Conservation (phyloP, 1,284 basidiomycete genomes). For the Volvariella volvacea region DNA sequence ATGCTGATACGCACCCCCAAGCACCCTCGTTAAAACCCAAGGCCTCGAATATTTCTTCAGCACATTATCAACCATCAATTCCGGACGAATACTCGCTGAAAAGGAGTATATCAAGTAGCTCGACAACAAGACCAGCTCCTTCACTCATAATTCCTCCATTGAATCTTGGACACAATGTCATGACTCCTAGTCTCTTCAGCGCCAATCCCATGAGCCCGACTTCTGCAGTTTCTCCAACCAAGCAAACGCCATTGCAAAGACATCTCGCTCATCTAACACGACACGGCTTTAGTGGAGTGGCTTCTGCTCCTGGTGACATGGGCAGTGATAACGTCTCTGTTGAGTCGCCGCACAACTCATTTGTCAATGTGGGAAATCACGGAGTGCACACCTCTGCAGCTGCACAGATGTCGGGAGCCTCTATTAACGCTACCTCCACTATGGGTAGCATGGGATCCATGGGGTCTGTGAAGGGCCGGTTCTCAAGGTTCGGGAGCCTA, state of each 20-base stretch:
- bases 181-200: slow-evolving; percentile 39
- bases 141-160: slow-evolving; percentile 39
- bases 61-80: slow-evolving; percentile 31
- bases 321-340: slow-evolving; percentile 54
- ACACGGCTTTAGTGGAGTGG: slow-evolving; percentile 73
- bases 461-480: slow-evolving; percentile 50
- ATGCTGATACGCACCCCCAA: slow-evolving; percentile 27
- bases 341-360: slow-evolving; percentile 63
- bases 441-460: slow-evolving; percentile 45
- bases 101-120: slow-evolving; percentile 34
- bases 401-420: slow-evolving; percentile 39
- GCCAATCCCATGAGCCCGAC: slow-evolving; percentile 29
- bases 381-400: slow-evolving; percentile 28
- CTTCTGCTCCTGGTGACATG: slow-evolving; percentile 61
- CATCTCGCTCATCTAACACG: slow-evolving; percentile 72
- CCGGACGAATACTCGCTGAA: slow-evolving; percentile 38
- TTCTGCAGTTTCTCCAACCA: slow-evolving; percentile 26
- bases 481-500: slow-evolving; percentile 68
- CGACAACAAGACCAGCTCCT: slow-evolving; percentile 25
- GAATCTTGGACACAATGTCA: slow-evolving; percentile 34
- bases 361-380: slow-evolving; percentile 54
- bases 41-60: slow-evolving; percentile 10
- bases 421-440: slow-evolving; percentile 40
- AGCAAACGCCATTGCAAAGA: slow-evolving; percentile 70
- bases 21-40: slow-evolving; percentile 17